Conservation (phyloP, 176 grass and related monocot genomes). For the Elaeis guineensis region DNA sequence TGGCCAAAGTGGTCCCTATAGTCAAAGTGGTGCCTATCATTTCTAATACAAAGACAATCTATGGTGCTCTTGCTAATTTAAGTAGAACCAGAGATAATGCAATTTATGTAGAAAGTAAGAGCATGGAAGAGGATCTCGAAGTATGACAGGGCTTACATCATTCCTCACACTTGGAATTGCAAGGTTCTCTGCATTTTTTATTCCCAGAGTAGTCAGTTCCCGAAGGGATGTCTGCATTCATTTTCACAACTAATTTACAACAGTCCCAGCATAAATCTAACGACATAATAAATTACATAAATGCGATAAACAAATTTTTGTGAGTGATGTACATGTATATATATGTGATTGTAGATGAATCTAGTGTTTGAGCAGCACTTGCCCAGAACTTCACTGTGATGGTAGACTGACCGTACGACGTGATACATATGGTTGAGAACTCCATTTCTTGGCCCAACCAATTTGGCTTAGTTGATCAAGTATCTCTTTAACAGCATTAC, state of each 20-base stretch:
- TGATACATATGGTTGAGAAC: conserved; percentile 89
- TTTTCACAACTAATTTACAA: conserved; percentile 15
- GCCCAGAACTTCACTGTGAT: conserved; percentile 24
- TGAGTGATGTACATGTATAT: conserved; percentile 6
- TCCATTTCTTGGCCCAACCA: conserved; percentile 85
- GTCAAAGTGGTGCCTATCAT: too few relatives aligned
- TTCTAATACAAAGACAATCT: too few relatives aligned
- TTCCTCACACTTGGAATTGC: conserved; percentile 94
- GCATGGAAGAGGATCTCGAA: too few relatives aligned
- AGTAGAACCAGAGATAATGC: too few relatives aligned
- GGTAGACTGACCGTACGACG: conserved; percentile 78
- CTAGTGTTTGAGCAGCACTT: conserved; percentile 20
- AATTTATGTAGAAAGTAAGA: too few relatives aligned
- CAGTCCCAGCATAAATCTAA: neutral
- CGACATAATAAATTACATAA: neutral
- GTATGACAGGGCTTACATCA: conserved; percentile 42
- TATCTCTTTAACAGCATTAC: conserved; percentile 44
- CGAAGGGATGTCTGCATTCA: conserved; percentile 67
- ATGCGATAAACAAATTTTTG: neutral
- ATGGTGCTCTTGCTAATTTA: too few relatives aligned
- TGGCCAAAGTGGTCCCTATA: too few relatives aligned
- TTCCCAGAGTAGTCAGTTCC: conserved; percentile 74
- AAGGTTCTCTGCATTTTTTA: conserved; percentile 89
- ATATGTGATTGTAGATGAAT: neutral
- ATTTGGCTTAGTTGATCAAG: conserved; percentile 63